Base-by-base conservation (phyloP, 306 rosid species). In the Cucumis hystrix region DNA sequence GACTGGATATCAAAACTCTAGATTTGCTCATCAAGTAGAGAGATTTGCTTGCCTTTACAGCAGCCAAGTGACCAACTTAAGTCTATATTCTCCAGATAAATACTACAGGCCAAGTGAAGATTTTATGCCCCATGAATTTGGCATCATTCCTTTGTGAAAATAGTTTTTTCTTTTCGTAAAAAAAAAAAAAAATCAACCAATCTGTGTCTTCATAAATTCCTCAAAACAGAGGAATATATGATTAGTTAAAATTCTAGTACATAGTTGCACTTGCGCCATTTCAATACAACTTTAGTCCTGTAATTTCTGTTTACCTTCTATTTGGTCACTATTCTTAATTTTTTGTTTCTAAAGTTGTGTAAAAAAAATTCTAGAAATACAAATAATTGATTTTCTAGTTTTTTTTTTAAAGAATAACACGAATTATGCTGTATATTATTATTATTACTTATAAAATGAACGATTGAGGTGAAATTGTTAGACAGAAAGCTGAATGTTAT, bases 1-100 rank as follows among this genome's bases (percentile, higher is more conserved):
- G 87, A 92, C 99, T 55, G 99, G 99, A 69, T 92, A 86, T 83
- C 98, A 96, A 87, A 96, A 92, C 86, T 96, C 99, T 55, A 95
- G 97, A 75, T 96, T 96, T 82, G 97, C 98, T n/a, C 98, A 96
- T 89, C 99, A 96, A 90, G 99, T 96, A 83, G 75, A 96, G 88
- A 91, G 99, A 84, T 96, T 96, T 84, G 99, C 98, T 30, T 96
- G 98, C 85, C 92, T 96, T 21, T 96, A 96, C 83, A 88, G 96
- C 23, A 88, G 97, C 84, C 96, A 92, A 81, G 99, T 92, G 12
- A 92, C 96, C n/a, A 96, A 96, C 87, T 83, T 96, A 80, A 91
- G 90, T 79, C 83, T 96, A 78, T 86, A 84, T 81, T 92, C 99
- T 33, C 99, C 99, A 40, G 89, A 91, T 77, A 92, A 95, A 82